Evolutionary conservation across 2,329 filamentous ascomycete species (phyloP), one percentile per base, ranked within the genome.

Genomic region (Bipolaris victoriae): DNA sequence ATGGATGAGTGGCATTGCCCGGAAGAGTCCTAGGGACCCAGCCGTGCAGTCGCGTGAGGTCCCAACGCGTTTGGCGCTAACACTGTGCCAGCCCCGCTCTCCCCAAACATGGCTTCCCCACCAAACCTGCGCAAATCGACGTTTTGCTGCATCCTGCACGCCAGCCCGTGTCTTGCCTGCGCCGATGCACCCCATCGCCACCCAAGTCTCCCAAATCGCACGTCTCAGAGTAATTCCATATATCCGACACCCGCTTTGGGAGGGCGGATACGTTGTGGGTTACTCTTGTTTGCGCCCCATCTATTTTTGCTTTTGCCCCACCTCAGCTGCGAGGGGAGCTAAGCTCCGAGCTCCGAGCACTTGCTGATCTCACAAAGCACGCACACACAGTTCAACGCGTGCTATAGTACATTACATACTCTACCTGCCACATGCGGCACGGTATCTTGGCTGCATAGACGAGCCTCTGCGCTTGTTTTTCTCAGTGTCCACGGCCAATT

Each of bases 31-130:
- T 20, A 57, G 61, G 63, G 63, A 58, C 49, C 26, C 26, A 29
- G 26, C 26, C 26, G 26, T 29, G 26, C 26, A 29, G 26, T 29
- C 26, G 62, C 13, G 20, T 52, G 40, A 35, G 31, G 18, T 45
- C 49, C 15, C n/a, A 16, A 49, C 56, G 57, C 55, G 52, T 49
- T 49, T 45, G 26, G 39, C 43, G 37, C 61, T 65, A 67, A 55
- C 7, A 16, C 15, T 36, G 54, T 36, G 54, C 49, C 49, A 57
- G 59, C 66, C 53, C 56, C 57, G 52, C 57, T 33, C 41, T 20
- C 20, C 50, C 46, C 33, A 49, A 49, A 51, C 49, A 52, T 50
- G 51, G 45, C 20, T 57, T 52, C 55, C 55, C 55, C 55, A 48
- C 55, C 49, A 49, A 58, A 53, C 44, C 33, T 51, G 33, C 39